Percentiles rank a stretch among this genome's conserved stretches.
Evolutionary conservation across 2,329 filamentous ascomycete species (phyloP).

Genomic region (Colletotrichum sp.): DNA sequence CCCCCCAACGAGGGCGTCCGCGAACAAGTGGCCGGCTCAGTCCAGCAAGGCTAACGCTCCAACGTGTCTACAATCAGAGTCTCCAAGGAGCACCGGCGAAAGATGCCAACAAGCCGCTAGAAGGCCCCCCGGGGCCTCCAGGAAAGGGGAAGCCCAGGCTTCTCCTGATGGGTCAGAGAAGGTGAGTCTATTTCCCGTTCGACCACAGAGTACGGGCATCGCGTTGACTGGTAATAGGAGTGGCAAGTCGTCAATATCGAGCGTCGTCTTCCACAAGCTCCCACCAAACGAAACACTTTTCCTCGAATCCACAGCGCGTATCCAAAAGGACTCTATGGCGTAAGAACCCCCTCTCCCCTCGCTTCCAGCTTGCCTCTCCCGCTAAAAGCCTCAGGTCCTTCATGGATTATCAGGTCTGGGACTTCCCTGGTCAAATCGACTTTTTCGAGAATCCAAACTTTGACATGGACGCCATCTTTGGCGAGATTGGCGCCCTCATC

Average conservation of each 20-base stretch:
- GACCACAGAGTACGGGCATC: not conserved
- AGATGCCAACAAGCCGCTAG: conserved; percentile 49
- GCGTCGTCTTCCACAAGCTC: conserved; percentile 98
- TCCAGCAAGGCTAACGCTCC: conserved; percentile 66
- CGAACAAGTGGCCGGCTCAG: conserved; percentile 45
- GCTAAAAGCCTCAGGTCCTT: conserved; percentile 70
- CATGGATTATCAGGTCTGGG: conserved; percentile 99
- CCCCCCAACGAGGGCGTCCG: conserved; percentile 29
- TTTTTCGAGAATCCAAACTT: conserved; percentile 85
- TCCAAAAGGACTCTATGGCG: conserved; percentile 96
- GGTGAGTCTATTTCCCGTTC: conserved; percentile 57
- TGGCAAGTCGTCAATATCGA: conserved; percentile 97
- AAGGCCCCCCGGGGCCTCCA: conserved; percentile 48
- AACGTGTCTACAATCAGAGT: conserved; percentile 67
- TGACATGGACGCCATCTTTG: conserved; percentile 92
- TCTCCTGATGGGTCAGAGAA: conserved; percentile 92
- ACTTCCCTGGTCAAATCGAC: conserved; percentile 94
- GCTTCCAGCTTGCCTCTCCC: not conserved
- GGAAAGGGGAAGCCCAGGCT: conserved; percentile 79
- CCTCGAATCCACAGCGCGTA: conserved; percentile 90
- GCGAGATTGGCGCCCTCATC: conserved; percentile 90
- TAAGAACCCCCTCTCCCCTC: conserved; percentile 47
- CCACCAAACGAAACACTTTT: conserved; percentile 95
- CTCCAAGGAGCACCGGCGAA: conserved; percentile 52
- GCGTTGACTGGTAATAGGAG: conserved; percentile 62